phyloP scores from a whole-genome alignment of 352 stramenopile species.

The Saprolegnia parasitica region DNA sequence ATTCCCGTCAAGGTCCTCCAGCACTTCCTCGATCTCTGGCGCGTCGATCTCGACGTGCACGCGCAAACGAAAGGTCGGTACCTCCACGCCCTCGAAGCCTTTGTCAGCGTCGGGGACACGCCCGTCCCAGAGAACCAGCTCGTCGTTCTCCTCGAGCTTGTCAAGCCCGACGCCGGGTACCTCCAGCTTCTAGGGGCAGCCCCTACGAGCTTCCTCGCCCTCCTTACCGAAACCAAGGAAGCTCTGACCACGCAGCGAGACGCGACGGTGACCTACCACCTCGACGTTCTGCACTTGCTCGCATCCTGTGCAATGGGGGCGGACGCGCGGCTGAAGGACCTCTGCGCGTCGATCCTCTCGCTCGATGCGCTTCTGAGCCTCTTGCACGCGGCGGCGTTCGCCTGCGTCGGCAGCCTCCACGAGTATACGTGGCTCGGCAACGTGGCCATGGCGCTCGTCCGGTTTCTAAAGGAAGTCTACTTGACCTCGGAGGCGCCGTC shows the following conservation, averaged over 20 bases:
- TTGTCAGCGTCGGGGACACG: slow-evolving; percentile 55
- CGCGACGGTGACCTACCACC: slow-evolving; percentile 54
- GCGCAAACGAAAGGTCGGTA: slow-evolving; percentile 47
- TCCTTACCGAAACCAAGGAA: background rate
- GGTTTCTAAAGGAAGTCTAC: slow-evolving; percentile 1
- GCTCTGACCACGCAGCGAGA: slow-evolving; percentile 11
- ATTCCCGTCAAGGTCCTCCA: slow-evolving; percentile 57
- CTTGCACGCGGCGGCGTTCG: background rate
- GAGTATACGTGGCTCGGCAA: slow-evolving; percentile 1
- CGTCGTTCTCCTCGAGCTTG: slow-evolving; percentile 57
- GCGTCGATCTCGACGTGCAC: slow-evolving; percentile 27
- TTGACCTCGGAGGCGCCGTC: background rate
- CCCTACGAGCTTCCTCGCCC: background rate
- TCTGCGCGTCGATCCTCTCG: background rate
- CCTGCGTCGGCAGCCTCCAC: background rate
- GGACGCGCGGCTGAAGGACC: background rate
- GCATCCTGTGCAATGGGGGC: slow-evolving; percentile 43
- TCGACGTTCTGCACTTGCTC: slow-evolving; percentile 54
- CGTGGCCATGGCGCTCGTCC: background rate
- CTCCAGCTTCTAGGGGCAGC: slow-evolving; percentile 56
- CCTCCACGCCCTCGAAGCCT: slow-evolving; percentile 54
- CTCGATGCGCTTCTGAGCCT: background rate
- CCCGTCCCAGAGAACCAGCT: slow-evolving; percentile 61
- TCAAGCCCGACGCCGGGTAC: slow-evolving; percentile 56
- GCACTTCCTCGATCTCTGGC: slow-evolving; percentile 42